Conservation (phyloP, 306 rosid species). For the Trifolium pratense region DNA sequence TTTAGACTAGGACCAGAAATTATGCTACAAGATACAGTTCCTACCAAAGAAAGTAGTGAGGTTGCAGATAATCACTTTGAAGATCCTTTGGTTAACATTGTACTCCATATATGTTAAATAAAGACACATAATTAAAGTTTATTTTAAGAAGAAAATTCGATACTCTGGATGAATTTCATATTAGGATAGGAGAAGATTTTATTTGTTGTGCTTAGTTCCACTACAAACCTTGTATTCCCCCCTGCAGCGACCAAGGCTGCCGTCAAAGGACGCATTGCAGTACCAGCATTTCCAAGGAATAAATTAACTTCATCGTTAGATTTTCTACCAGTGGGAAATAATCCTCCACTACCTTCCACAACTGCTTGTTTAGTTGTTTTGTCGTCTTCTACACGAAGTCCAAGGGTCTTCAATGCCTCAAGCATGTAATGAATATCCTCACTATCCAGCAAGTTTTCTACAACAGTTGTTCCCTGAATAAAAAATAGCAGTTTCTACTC, state of each 20-base stretch:
- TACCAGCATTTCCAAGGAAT: slow-evolving; percentile 99
- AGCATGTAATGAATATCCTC: slow-evolving; percentile 98
- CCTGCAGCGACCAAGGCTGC: slow-evolving; percentile 97
- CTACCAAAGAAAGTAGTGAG: slow-evolving; percentile 17
- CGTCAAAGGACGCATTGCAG: slow-evolving; percentile 98
- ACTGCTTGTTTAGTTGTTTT: slow-evolving; percentile 69
- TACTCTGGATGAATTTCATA: slow-evolving; percentile 1
- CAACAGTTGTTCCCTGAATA: slow-evolving; percentile 91
- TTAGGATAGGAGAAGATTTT: not conserved
- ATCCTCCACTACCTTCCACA: slow-evolving; percentile 94
- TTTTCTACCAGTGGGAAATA: slow-evolving; percentile 67
- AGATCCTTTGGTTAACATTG: slow-evolving; percentile 4
- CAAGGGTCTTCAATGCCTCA: slow-evolving; percentile 84
- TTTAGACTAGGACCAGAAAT: slow-evolving; percentile 20
- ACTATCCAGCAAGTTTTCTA: slow-evolving; percentile 88
- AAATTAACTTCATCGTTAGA: slow-evolving; percentile 76
- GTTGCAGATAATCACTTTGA: slow-evolving; percentile 1
- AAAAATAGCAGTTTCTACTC: slow-evolving; percentile 24
- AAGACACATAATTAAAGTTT: not conserved
- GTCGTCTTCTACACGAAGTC: slow-evolving; percentile 83
- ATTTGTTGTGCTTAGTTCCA: slow-evolving; percentile 1
- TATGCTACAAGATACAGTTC: slow-evolving; percentile 18
- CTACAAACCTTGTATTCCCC: slow-evolving; percentile 77
- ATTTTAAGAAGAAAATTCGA: not conserved
- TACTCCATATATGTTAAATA: too few relatives aligned